Base-by-base conservation (phyloP, 306 rosid species). In the Sindora glabra region DNA sequence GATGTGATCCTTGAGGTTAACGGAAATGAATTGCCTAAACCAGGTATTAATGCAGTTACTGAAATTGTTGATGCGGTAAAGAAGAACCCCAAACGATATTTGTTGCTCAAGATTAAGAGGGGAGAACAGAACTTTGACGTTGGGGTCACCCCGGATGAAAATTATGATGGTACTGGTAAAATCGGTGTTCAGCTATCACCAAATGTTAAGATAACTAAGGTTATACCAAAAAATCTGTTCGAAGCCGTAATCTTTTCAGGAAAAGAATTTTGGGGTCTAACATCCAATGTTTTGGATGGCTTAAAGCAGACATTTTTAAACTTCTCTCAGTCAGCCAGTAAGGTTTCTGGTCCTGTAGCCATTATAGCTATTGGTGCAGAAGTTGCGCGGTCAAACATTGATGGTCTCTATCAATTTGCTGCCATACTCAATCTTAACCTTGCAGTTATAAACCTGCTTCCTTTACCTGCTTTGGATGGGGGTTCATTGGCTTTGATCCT, bases 101-200 rank as follows among this genome's bases (percentile, higher is more conserved):
- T 94, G 63, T 26, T 79, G 70, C 83, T 89, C 30, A 86, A 86
- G 81, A 68, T 94, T 59, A 85, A 69, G 76, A 84, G 99, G 48
- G 94, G 82, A 40, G 71, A 50, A 10, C 61, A 84, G 71, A 59
- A 89, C 42, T 63, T 86, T 39, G 76, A 84, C 6, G 67, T 94
- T 45, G 66, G 84, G 66, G 94, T 89, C 42, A 94, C 90, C 40
- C 95, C 99, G 1, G 97, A 94, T 75, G 90, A 84, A 75, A 86
- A 58, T 79, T 69, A 27, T 56, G 99, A 94, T 74, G 97, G 99
- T 61, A 86, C 97, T 15, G 99, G 99, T 23, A 86, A 84, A 71
- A 94, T 94, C 56, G 99, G 99, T 54, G 99, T 94, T 64, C 97
- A 94, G 56, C 63, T 94, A 48, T 82, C 97, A 17, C 97, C 95